Evolutionary conservation across 2,329 filamentous ascomycete genomes (phyloP), one percentile per base, ranked within the genome.

Genomic region (Colletotrichum limetticola): DNA sequence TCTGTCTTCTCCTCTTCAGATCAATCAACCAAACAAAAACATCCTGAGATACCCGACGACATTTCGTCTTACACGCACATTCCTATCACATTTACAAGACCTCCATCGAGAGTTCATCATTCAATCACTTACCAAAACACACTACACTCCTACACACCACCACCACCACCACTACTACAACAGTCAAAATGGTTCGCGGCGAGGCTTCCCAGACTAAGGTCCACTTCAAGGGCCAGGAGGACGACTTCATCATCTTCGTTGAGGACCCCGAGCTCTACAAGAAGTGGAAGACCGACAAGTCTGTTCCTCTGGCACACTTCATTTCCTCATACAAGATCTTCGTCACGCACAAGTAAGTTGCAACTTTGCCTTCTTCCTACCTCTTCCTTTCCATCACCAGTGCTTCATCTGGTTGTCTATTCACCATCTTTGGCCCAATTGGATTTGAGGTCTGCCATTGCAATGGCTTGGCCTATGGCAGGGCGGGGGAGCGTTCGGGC

Each of bases 311-410:
- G 60, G 89, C 94, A 1, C 92, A 98, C 79, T 95, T 99, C 69
- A 89, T 98, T 68, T 94, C 92, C 71, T 89, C 93, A 8, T 98
- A 94, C 88, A 94, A 97, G 88, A 88, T 99, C 80, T 97, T 98
- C 80, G 86, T 93, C 56, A 97, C 95, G 46, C 94, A 97, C 87
- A 93, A 92, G 95, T 98, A 89, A 86, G 93, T 86, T 60, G 63
- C 76, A 72, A 46, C 22, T 28, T n/a, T 68, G 66, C 56, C 55
- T 24, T 66, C 32, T 35, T 35, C 32, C 32, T 42, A 30, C 61
- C 32, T 61, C 42, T 28, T 6, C 14, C 32, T 59, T 16, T 22
- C 52, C 12, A 22, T n/a, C 9, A 8, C 9, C 22, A 14, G 19
- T 22, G 19, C 16, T 11, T 4, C 19, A 11, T 4, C 1, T 22